Evolutionary conservation across 768 basidiomycete species (phyloP), one percentile per base, ranked within the genome.

Genomic region (Favolaschia claudopus): DNA sequence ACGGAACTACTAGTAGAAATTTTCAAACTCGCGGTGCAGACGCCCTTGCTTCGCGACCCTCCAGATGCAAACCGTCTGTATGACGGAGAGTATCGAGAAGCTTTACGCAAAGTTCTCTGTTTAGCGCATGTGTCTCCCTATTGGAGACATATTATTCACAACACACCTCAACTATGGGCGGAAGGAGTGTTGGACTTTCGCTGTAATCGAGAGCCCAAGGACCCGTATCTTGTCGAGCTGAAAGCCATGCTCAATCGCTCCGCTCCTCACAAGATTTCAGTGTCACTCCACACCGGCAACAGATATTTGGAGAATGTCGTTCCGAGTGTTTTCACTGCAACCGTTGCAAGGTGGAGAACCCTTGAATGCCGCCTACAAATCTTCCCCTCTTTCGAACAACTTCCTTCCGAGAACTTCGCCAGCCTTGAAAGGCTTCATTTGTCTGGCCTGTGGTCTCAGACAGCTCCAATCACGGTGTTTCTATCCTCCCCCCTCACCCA

Each of bases 141-240:
- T 29, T 58, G 57, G 50, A 27, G 57, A 14, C 42, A 58, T 28
- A 20, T 46, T 8, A 44, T 46, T 1, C 27, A 52, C 28, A 31
- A 17, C 34, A 38, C 50, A 2, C 57, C 57, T 12, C 19, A 27
- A n/a, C 32, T 52, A n/a, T 58, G 57, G 57, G 43, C 49, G 5
- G 47, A 57, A 43, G 24, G 56, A 4, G 25, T 44, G 32, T n/a
- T 58, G 6, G 4, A 4, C 15, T 14, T 58, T 15, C 13, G 7
- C 1, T 20, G 14, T 5, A 22, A 22, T 9, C 4, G n/a, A 24
- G 31, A 9, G 4, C 15, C 29, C 10, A 12, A 19, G 5, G 39
- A 34, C 17, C 7, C 13, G 9, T 44, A 37, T n/a, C 33, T 29
- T 1, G 22, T 22, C 19, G 40, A 42, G 2, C 40, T 58, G 32